Conservation (phyloP, 2,329 filamentous ascomycete species). For the Lachnellula subtilissima region DNA sequence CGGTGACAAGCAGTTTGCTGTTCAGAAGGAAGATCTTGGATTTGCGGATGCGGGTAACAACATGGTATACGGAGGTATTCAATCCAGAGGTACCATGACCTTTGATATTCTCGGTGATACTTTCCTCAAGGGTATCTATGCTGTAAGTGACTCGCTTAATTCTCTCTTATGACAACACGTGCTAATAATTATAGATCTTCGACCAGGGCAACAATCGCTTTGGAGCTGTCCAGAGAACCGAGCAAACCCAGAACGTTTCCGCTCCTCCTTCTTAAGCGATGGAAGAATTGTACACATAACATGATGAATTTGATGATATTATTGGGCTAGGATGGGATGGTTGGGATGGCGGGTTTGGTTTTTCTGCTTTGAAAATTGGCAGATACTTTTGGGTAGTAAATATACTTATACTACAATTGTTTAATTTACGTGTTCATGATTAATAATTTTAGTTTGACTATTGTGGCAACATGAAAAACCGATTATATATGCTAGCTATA, state of each 20-base stretch:
- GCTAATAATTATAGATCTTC: slow-evolving; percentile 42
- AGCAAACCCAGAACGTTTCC: slow-evolving; percentile 24
- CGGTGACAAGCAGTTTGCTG: slow-evolving; percentile 51
- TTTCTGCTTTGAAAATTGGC: neutral
- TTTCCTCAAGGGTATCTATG: slow-evolving; percentile 56
- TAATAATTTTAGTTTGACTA: too few relatives aligned
- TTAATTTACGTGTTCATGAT: too few relatives aligned
- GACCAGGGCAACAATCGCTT: slow-evolving; percentile 53
- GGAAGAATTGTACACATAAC: too few relatives aligned
- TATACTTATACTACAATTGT: too few relatives aligned
- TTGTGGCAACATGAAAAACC: too few relatives aligned
- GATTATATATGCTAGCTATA: too few relatives aligned
- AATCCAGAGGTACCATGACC: slow-evolving; percentile 47
- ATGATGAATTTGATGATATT: neutral
- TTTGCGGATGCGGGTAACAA: slow-evolving; percentile 50
- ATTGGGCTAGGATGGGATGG: neutral
- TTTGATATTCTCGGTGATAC: slow-evolving; percentile 57
- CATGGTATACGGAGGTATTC: slow-evolving; percentile 55
- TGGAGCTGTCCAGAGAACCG: slow-evolving; percentile 47
- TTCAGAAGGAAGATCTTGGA: slow-evolving; percentile 55
- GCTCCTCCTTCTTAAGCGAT: slow-evolving; percentile 19
- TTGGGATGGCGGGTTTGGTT: neutral
- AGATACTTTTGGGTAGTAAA: neutral
- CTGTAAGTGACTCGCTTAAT: slow-evolving; percentile 35
- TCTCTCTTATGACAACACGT: slow-evolving; percentile 7